Conservation (phyloP, 306 rosid species). For the Gillenia trifoliata region DNA sequence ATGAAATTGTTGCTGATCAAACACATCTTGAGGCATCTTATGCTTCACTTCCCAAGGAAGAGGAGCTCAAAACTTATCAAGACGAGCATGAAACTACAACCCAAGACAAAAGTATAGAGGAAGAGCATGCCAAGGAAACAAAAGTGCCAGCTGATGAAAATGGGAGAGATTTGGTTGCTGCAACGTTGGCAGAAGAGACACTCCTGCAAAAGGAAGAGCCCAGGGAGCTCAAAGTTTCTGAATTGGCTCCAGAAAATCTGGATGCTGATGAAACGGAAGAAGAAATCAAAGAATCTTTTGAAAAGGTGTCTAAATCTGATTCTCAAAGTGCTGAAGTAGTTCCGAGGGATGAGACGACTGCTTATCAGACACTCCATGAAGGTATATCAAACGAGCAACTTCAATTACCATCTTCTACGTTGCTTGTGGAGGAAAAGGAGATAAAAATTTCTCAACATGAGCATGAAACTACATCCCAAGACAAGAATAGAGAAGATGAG, state of each 20-base stretch:
- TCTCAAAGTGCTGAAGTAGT: conserved; percentile 2
- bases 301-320: not conserved
- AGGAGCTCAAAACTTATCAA: conserved; percentile 1
- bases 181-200: conserved; percentile 8
- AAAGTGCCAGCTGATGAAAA: conserved; percentile 3
- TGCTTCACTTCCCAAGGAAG: conserved; percentile 9
- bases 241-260: conserved; percentile 7
- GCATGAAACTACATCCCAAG: not conserved
- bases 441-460: not conserved
- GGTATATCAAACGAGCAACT: not conserved
- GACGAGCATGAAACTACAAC: conserved; percentile 6
- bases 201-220: conserved; percentile 10
- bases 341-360: conserved; percentile 8
- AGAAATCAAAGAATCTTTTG: conserved; percentile 15
- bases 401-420: conserved; percentile 13
- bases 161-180: not conserved
- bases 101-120: conserved; percentile 9
- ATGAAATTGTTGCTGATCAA: conserved; percentile 3
- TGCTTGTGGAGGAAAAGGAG: conserved; percentile 2
- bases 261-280: conserved; percentile 16
- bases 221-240: conserved; percentile 10
- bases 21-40: conserved; percentile 1
- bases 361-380: conserved; percentile 9
- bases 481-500: not conserved
- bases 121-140: conserved; percentile 1